phyloP scores from a whole-genome alignment of 2,329 filamentous ascomycete genomes.

The Lizonia empirigonia region DNA sequence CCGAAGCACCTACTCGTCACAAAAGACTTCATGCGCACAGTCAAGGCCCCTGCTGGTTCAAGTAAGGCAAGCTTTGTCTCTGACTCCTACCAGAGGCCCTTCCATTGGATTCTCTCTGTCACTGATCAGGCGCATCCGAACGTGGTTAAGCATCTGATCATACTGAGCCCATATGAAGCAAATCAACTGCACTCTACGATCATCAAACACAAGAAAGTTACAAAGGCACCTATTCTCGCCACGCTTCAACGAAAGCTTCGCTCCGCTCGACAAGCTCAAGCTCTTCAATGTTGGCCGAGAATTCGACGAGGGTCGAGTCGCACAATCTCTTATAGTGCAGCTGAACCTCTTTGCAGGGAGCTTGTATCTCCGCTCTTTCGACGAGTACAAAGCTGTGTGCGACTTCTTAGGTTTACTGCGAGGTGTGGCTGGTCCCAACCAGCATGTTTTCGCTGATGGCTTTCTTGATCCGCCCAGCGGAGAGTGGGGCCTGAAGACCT shows the following conservation, averaged over 20 bases:
- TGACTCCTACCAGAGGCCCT: constrained; percentile 59
- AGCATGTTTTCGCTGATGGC: constrained; percentile 41
- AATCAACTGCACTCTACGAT: constrained; percentile 57
- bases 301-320: constrained; percentile 12
- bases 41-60: constrained; percentile 35
- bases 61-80: constrained; percentile 16
- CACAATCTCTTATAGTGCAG: constrained; percentile 48
- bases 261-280: constrained; percentile 53
- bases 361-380: constrained; percentile 62
- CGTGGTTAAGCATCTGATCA: constrained; percentile 46
- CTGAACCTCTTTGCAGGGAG: constrained; percentile 73
- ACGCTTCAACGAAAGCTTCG: constrained; percentile 48
- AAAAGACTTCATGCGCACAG: constrained; percentile 57
- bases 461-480: constrained; percentile 42
- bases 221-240: constrained; percentile 61
- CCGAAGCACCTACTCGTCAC: constrained; percentile 55
- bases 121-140: neutral
- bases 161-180: constrained; percentile 68
- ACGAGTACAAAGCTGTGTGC: constrained; percentile 62
- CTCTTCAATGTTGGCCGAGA: constrained; percentile 50
- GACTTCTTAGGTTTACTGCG: constrained; percentile 58
- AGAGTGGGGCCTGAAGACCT: constrained; percentile 44
- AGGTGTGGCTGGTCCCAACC: constrained; percentile 19
- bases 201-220: constrained; percentile 37
- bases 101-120: constrained; percentile 59